Evolutionary conservation across 1,139 yeast species (phyloP).

Genomic region (Magnusiomyces suaveolens): DNA sequence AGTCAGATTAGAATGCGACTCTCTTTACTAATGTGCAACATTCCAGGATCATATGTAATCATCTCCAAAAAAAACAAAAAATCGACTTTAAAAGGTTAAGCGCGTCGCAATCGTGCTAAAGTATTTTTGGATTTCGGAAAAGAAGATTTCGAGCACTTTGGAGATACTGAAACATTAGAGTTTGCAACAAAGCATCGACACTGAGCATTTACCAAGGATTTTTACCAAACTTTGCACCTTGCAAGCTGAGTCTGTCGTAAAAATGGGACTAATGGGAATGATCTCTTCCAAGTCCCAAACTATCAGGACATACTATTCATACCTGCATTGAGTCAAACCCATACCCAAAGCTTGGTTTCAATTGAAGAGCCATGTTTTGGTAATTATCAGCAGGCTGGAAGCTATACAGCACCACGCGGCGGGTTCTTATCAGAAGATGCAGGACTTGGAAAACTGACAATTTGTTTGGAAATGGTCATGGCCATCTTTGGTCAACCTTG

Average conservation of each 20-base stretch:
- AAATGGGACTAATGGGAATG: no score
- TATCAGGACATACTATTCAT: no score
- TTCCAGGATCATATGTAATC: constrained; percentile 28
- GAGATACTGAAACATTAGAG: background rate
- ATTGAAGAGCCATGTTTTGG: background rate
- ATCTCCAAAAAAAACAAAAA: background rate
- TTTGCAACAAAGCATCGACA: no score
- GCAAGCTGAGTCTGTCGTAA: no score
- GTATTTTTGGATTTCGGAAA: constrained; percentile 30
- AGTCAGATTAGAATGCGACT: constrained; percentile 36
- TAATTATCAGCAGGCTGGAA: constrained; percentile 19
- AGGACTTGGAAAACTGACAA: constrained; percentile 67
- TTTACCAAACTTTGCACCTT: no score
- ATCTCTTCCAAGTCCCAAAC: no score
- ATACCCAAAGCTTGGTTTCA: no score
- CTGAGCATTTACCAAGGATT: no score
- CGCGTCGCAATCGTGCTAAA: background rate
- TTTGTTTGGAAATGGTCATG: constrained; percentile 53
- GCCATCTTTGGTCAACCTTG: constrained; percentile 46
- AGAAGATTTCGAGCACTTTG: constrained; percentile 35
- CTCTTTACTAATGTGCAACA: constrained; percentile 43
- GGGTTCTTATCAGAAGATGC: constrained; percentile 69
- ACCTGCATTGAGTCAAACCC: no score
- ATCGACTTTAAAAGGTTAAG: no score
- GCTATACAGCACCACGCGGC: constrained; percentile 37